Evolutionary conservation across 352 stramenopile genomes (phyloP), one percentile per base, ranked within the genome.

Genomic region (Globisporangium acanthophoron): DNA sequence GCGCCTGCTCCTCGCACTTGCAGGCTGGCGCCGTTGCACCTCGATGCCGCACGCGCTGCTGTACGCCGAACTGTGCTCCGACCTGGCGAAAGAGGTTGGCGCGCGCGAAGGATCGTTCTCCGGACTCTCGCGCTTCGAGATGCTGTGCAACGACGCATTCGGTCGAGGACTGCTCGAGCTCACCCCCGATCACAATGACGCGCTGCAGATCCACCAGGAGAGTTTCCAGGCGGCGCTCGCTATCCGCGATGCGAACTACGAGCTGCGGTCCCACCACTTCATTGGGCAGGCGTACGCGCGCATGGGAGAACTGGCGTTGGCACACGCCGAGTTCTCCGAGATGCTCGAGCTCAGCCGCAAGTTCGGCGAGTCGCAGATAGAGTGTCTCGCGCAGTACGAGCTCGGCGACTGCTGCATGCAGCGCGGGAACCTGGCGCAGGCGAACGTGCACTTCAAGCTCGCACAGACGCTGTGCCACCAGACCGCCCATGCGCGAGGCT

Each of bases 351-450:
- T 71, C 12, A 83, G 72, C 59, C 65, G 69, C 4, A 40, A 58
- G 27, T 35, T 80, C 9, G 70, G 69, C 0, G 65, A 87, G 45
- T 59, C 63, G 5, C 43, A 58, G n/a, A 72, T 85, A 56, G 76
- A 82, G 56, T 71, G 67, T 13, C 50, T 87, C 31, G 71, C 74
- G 31, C 62, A 76, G 50, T 87, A 76, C 59, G 65, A 81, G 44
- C 68, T 87, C 45, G 76, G 76, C 3, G 68, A 83, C 59, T 66
- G 69, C 45, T 73, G 67, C 3, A 54, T 82, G 12, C 64, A 66
- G 29, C 43, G 56, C 16, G 68, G 80, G 7, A 63, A 85, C n/a
- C 29, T 82, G 0, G 54, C 73, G 20, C 31, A 72, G 43, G 76
- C 67, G 9, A 67, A 77, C 18, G 37, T 44, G 15, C 70, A 82